phyloP scores from a whole-genome alignment of 2,329 filamentous ascomycete genomes.

The Periconia digitata region DNA sequence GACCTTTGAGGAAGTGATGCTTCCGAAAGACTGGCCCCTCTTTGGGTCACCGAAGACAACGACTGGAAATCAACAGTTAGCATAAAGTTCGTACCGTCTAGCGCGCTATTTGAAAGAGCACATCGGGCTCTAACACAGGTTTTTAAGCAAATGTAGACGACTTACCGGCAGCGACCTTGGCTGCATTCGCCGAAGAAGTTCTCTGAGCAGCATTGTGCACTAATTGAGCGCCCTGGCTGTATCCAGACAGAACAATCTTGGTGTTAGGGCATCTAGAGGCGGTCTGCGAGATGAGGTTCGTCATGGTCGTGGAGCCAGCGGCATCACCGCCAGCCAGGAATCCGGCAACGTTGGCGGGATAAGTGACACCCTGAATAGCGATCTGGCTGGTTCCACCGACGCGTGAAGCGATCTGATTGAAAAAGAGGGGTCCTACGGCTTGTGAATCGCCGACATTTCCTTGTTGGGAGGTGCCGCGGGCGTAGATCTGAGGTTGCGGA shows the following conservation, averaged over 20 bases:
- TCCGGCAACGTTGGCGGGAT: slow-evolving; percentile 45
- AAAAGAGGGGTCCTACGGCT: slow-evolving; percentile 49
- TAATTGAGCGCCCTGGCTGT: slow-evolving; percentile 44
- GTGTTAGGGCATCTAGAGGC: slow-evolving; percentile 27
- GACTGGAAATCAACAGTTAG: slow-evolving; percentile 4
- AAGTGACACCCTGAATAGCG: slow-evolving; percentile 56
- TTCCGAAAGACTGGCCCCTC: slow-evolving; percentile 31
- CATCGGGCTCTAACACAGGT: too few relatives aligned
- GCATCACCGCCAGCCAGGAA: slow-evolving; percentile 49
- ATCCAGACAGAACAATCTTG: slow-evolving; percentile 33
- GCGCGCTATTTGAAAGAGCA: too few relatives aligned
- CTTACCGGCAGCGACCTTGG: slow-evolving; percentile 20
- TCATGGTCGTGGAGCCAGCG: slow-evolving; percentile 46
- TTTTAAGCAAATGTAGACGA: too few relatives aligned
- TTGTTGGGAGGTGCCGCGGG: slow-evolving; percentile 54
- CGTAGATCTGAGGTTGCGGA: slow-evolving; percentile 44
- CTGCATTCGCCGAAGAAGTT: slow-evolving; percentile 22
- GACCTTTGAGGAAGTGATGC: slow-evolving; percentile 29
- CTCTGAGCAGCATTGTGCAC: slow-evolving; percentile 49
- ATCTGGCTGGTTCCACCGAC: slow-evolving; percentile 45
- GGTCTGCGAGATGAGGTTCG: slow-evolving; percentile 26
- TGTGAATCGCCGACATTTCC: slow-evolving; percentile 52
- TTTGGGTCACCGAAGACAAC: slow-evolving; percentile 44
- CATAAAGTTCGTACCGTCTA: too few relatives aligned
- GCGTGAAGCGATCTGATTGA: slow-evolving; percentile 43